Conservation (phyloP, 2,329 filamentous ascomycete species). For the Xylariaceae sp. region DNA sequence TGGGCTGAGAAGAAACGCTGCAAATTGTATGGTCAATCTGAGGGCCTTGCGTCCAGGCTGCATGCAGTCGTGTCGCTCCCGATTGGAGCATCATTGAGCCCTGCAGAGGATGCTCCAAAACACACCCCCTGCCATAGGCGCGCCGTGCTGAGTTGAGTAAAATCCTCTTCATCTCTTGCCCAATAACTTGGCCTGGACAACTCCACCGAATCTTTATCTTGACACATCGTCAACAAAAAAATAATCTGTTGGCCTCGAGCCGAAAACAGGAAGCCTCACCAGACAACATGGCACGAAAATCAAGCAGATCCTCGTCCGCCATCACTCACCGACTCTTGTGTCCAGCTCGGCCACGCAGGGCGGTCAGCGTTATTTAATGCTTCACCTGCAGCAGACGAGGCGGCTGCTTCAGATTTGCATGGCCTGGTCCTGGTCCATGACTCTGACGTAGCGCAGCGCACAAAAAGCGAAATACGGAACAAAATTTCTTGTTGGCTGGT, state of each 20-base stretch:
- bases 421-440: conserved; percentile 15
- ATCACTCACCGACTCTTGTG: conserved; percentile 39
- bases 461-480: conserved; percentile 30
- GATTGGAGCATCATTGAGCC: conserved; percentile 34
- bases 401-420: conserved; percentile 10
- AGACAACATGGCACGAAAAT: conserved; percentile 33
- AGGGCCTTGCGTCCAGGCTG: conserved; percentile 33
- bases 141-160: conserved; percentile 23
- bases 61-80: conserved; percentile 34
- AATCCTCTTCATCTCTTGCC: conserved; percentile 24
- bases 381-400: conserved; percentile 35
- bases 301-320: conserved; percentile 35
- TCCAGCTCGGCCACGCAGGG: conserved; percentile 27
- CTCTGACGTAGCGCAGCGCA: conserved; percentile 38
- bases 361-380: conserved; percentile 36
- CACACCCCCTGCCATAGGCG: conserved; percentile 20
- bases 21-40: conserved; percentile 37
- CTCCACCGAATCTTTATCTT: conserved; percentile 33
- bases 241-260: conserved; percentile 26
- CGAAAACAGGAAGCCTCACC: conserved; percentile 32
- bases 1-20: conserved; percentile 36
- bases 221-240: conserved; percentile 28
- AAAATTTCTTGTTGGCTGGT: conserved; percentile 31
- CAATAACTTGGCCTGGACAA: conserved; percentile 33
- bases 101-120: conserved; percentile 21